These are phyloP conservation scores for Zoysia pacifica DNA, from an alignment of 176 grass and related monocot genomes.

Conservation along the genomic window DNA sequence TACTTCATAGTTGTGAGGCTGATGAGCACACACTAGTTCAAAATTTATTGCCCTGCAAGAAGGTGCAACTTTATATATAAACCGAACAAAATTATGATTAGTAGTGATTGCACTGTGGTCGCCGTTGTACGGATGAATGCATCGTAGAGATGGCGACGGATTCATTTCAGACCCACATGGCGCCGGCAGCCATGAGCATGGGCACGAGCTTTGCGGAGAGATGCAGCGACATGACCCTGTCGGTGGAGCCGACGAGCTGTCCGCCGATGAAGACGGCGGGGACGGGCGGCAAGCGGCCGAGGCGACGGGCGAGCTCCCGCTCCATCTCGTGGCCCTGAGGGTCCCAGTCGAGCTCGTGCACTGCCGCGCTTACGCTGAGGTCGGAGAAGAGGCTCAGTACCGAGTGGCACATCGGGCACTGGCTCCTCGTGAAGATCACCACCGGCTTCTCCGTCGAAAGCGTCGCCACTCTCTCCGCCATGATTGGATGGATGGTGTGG, in stretches of 20 bases:
- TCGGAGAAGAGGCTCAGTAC: conserved; percentile 58
- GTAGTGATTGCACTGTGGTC: neutral
- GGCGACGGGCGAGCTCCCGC: conserved; percentile 47
- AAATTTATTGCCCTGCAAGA: neutral
- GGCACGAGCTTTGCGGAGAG: conserved; percentile 58
- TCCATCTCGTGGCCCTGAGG: conserved; percentile 62
- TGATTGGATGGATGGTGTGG: neutral
- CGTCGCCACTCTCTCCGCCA: conserved; percentile 55
- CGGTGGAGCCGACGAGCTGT: conserved; percentile 62
- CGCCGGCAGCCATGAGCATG: conserved; percentile 56
- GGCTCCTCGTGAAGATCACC: conserved; percentile 55
- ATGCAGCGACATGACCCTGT: conserved; percentile 63
- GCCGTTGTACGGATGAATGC: neutral
- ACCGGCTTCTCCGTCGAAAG: conserved; percentile 57
- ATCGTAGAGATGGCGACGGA: neutral
- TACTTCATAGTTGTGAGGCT: neutral
- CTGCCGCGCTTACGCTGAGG: conserved; percentile 47
- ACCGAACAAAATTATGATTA: neutral
- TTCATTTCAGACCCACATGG: conserved; percentile 52
- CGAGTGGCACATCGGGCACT: conserved; percentile 62
- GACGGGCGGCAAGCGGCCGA: conserved; percentile 43
- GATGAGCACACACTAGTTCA: neutral
- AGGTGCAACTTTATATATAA: neutral
- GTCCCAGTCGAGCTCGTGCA: conserved; percentile 69
- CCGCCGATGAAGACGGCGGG: conserved; percentile 66